A percentile compares a stretch with the other conserved stretches of the same genome.
Evolutionary conservation across 495 filamentous ascomycete species (phyloP).

Genomic region (Xylaria curta): DNA sequence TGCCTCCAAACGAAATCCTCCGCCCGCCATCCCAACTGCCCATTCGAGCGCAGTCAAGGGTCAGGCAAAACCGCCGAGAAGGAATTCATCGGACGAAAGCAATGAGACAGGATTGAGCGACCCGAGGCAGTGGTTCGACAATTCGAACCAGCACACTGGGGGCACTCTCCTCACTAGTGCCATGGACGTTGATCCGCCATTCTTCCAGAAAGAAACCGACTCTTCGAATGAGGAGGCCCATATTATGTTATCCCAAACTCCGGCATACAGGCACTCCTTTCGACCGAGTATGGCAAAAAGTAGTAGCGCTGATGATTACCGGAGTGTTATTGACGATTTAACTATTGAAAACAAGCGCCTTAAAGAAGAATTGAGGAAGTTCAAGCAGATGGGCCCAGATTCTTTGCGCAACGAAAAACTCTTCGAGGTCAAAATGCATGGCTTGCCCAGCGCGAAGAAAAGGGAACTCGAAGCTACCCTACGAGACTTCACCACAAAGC

Average conservation of each 20-base stretch:
- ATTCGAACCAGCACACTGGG: conserved; percentile 50
- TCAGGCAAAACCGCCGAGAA: conserved; percentile 33
- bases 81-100: conserved; percentile 51
- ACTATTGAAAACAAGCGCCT: conserved; percentile 75
- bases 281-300: conserved; percentile 48
- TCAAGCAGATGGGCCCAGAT: conserved; percentile 66
- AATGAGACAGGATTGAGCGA: conserved; percentile 48
- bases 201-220: conserved; percentile 54
- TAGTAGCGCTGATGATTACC: conserved; percentile 63
- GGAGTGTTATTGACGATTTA: conserved; percentile 74
- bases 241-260: conserved; percentile 28
- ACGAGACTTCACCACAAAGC: conserved; percentile 65
- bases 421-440: conserved; percentile 78
- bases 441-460: conserved; percentile 68
- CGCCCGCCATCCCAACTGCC: conserved; percentile 9
- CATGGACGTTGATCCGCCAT: conserved; percentile 63
- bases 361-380: conserved; percentile 70
- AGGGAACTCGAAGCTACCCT: conserved; percentile 75
- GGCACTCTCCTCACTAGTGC: conserved; percentile 37
- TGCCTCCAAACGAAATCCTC: conserved; percentile 31
- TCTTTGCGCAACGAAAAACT: conserved; percentile 69
- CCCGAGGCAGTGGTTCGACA: conserved; percentile 55
- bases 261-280: conserved; percentile 31
- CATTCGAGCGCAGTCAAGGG: conserved; percentile 8
- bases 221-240: conserved; percentile 49